Conservation (phyloP, 208 protist species). For the Crithidia bombi region DNA sequence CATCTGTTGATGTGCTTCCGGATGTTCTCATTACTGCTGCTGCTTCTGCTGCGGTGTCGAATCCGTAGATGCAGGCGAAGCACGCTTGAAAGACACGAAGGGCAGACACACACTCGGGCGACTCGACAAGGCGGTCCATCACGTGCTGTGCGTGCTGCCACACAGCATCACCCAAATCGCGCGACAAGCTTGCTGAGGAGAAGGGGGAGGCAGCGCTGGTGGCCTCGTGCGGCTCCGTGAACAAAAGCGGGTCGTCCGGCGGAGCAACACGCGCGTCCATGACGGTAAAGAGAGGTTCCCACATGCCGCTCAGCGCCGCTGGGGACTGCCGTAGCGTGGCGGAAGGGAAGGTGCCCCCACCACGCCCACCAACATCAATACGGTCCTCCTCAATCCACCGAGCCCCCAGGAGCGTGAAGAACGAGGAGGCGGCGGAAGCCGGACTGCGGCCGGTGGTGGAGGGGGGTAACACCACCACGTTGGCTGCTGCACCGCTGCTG, state of each 20-base stretch:
- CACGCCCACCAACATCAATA: background rate
- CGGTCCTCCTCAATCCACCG: slow-evolving; percentile 7
- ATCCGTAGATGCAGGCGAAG: slow-evolving; percentile 68
- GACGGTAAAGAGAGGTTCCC: slow-evolving; percentile 65
- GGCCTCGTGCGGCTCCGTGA: background rate
- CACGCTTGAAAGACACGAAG: slow-evolving; percentile 56
- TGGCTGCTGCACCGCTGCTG: slow-evolving; percentile 17
- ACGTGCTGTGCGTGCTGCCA: slow-evolving; percentile 21
- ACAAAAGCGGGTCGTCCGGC: background rate
- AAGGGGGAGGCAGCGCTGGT: background rate
- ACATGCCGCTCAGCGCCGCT: slow-evolving; percentile 53
- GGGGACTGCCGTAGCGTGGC: slow-evolving; percentile 47
- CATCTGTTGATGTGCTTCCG: background rate
- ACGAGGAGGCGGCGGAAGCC: slow-evolving; percentile 18
- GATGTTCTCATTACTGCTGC: background rate
- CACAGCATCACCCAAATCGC: background rate
- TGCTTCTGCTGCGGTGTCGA: background rate
- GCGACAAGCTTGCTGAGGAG: background rate
- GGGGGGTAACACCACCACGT: slow-evolving; percentile 37
- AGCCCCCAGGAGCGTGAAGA: slow-evolving; percentile 49
- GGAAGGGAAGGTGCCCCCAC: slow-evolving; percentile 41
- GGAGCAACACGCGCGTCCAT: slow-evolving; percentile 44
- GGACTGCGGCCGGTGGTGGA: background rate
- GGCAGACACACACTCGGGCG: slow-evolving; percentile 41
- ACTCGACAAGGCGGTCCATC: slow-evolving; percentile 22